Evolutionary conservation across 1,284 basidiomycete species (phyloP), one percentile per base, ranked within the genome.

Genomic region (Cryptococcus sp.): DNA sequence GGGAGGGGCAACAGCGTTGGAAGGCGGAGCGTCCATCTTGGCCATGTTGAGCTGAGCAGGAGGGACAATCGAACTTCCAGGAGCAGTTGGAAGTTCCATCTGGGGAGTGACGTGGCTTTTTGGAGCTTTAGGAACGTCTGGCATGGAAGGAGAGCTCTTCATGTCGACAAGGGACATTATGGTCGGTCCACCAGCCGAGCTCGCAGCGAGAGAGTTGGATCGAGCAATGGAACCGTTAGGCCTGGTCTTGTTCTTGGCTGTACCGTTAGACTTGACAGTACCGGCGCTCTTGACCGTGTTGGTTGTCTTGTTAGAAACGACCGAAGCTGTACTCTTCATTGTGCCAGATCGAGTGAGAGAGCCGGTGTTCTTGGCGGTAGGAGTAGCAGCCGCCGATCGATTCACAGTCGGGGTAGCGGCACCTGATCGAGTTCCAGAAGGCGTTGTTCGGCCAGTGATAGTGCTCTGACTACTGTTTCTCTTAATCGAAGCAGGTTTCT

Each of bases 121-220:
- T 2, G 76, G 76, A 0, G 76, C 76, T 57, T 73, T 76, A 34
- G 76, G 74, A 0, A 77, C 70, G 8, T 76, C 74, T 5, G 69
- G 70, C 73, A 77, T 73, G 8, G 58, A 53, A 7, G 76, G 72
- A 8, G 62, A 51, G 0, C 61, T 50, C 11, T 57, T 47, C 42
- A 61, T 58, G 48, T 72, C 66, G 11, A 70, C 63, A 0, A 73
- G 60, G 7, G 68, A 62, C 72, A 74, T 72, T 59, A 73, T 71
- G 54, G 55, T 71, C n/a, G 59, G 55, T 5, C 61, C 63, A n/a
- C 58, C 58, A 23, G 61, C 60, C 41, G 61, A 64, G 36, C 59
- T 58, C 11, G 51, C 8, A 13, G 55, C 56, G 8, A 61, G 23
- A 3, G 61, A 58, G 7, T 67, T 57, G 15, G 58, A 56, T 43